phyloP scores from a whole-genome alignment of 2,329 filamentous ascomycete genomes.

The Calonectria pauciramosa region DNA sequence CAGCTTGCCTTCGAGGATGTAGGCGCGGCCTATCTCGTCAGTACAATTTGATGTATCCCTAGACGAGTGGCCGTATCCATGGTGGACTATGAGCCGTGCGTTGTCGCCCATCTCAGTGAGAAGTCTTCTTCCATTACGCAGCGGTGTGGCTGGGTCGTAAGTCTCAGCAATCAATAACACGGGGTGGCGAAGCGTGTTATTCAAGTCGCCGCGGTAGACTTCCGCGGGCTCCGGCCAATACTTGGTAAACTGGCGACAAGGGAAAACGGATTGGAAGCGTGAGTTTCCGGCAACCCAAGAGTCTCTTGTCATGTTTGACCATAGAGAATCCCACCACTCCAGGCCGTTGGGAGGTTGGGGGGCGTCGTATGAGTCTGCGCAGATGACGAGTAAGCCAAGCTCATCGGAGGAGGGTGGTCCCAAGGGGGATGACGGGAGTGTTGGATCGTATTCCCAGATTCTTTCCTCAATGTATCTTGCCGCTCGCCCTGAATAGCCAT shows the following conservation, averaged over 20 bases:
- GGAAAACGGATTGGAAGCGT: slow-evolving; percentile 60
- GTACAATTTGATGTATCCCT: slow-evolving; percentile 62
- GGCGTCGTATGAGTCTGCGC: slow-evolving; percentile 61
- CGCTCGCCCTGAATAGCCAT: slow-evolving; percentile 50
- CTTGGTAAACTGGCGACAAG: slow-evolving; percentile 60
- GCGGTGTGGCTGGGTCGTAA: slow-evolving; percentile 64
- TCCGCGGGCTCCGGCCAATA: slow-evolving; percentile 63
- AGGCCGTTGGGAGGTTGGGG: slow-evolving; percentile 53
- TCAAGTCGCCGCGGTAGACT: slow-evolving; percentile 61
- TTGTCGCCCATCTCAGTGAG: slow-evolving; percentile 61
- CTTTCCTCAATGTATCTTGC: slow-evolving; percentile 53
- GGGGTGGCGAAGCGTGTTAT: slow-evolving; percentile 58
- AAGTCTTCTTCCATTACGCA: slow-evolving; percentile 62
- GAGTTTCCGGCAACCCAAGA: slow-evolving; percentile 63
- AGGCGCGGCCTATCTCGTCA: slow-evolving; percentile 55
- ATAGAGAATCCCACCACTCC: slow-evolving; percentile 61
- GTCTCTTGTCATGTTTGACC: slow-evolving; percentile 60
- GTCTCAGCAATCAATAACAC: slow-evolving; percentile 63
- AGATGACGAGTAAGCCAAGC: slow-evolving; percentile 58
- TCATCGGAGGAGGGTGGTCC: slow-evolving; percentile 54
- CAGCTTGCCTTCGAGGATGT: slow-evolving; percentile 57
- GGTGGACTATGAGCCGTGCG: slow-evolving; percentile 62
- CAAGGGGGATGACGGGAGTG: slow-evolving; percentile 45
- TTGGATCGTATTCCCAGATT: slow-evolving; percentile 59
- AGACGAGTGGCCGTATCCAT: slow-evolving; percentile 64